Conservation (phyloP, 2,329 filamentous ascomycete genomes). For the Colletotrichum lindemuthianum region DNA sequence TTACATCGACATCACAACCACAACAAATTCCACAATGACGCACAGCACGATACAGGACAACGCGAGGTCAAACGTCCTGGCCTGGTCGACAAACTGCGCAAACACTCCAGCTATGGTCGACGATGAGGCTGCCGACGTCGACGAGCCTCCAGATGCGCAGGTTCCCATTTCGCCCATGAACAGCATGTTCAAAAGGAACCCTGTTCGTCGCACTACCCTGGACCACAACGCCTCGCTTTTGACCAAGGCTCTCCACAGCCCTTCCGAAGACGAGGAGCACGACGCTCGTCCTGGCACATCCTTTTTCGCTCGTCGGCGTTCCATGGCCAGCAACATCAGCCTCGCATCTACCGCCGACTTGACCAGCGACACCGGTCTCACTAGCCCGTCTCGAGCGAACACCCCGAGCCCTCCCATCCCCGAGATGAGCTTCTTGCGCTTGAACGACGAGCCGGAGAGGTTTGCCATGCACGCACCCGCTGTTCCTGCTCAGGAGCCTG, state of each 20-base stretch:
- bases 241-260: conserved; percentile 81
- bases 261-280: conserved; percentile 66
- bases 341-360: conserved; percentile 86
- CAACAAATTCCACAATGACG: conserved; percentile 44
- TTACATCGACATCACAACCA: conserved; percentile 12
- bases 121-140: conserved; percentile 79
- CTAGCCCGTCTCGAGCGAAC: conserved; percentile 86
- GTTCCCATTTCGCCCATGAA: conserved; percentile 41
- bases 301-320: conserved; percentile 62
- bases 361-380: conserved; percentile 93
- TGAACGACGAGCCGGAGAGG: conserved; percentile 45
- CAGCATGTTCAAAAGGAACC: conserved; percentile 58
- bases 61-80: conserved; percentile 54
- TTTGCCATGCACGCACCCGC: conserved; percentile 63
- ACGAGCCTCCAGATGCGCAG: conserved; percentile 83
- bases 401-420: conserved; percentile 89
- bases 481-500: conserved; percentile 63
- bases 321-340: conserved; percentile 83
- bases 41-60: conserved; percentile 49
- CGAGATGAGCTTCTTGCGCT: conserved; percentile 59
- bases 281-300: conserved; percentile 49
- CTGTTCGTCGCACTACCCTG: conserved; percentile 55
- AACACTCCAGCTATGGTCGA: conserved; percentile 56
- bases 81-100: conserved; percentile 56
- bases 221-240: conserved; percentile 82